Percentiles rank a stretch among this genome's conserved stretches.
Evolutionary conservation across 768 basidiomycete species (phyloP).

Genomic region (Brasilioporus rufonigricans): DNA sequence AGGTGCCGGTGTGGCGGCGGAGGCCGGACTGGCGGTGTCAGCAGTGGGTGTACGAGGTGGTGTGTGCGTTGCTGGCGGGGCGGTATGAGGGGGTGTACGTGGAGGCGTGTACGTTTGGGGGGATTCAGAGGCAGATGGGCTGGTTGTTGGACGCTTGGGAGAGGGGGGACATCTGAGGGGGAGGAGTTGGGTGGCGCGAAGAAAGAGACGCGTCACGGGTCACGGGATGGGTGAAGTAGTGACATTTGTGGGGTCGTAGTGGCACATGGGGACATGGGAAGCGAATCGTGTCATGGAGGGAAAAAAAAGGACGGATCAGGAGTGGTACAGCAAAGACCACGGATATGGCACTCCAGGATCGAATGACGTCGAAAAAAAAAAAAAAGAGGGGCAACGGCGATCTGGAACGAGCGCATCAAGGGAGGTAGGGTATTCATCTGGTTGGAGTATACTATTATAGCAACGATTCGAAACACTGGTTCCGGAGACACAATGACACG

Average conservation of each 20-base stretch:
- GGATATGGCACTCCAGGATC: no score
- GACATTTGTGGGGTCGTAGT: no score
- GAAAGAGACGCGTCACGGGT: no score
- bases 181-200: neutral
- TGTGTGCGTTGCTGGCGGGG: conserved; percentile 4
- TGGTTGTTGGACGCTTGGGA: conserved; percentile 31
- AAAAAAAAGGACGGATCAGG: no score
- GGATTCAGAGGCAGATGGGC: conserved; percentile 25
- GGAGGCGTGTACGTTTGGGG: conserved; percentile 12
- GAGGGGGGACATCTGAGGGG: conserved; percentile 14
- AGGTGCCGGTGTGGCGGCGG: conserved; percentile 20
- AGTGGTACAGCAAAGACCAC: no score
- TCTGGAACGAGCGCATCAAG: neutral
- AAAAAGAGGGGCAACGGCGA: neutral
- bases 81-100: conserved; percentile 13
- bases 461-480: conserved; percentile 21
- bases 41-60: conserved; percentile 27
- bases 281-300: no score
- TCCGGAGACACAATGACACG: neutral
- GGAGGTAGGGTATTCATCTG: neutral
- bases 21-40: conserved; percentile 25
- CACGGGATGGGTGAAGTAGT: no score
- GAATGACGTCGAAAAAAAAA: neutral
- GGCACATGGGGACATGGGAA: no score
- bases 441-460: conserved; percentile 10